phyloP scores from a whole-genome alignment of 345 rosid genomes.

The Eucalyptus rudis region DNA sequence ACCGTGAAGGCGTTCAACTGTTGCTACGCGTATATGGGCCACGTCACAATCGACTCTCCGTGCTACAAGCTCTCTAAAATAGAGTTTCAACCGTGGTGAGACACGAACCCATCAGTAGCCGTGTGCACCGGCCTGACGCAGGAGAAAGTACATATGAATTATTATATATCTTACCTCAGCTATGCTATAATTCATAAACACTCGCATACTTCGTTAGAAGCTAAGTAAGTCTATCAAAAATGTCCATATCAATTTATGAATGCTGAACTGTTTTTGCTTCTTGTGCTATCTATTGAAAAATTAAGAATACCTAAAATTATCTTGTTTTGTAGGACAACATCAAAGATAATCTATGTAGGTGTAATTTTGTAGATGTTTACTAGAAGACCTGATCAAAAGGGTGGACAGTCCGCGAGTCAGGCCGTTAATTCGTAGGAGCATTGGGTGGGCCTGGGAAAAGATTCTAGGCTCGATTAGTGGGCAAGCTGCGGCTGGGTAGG shows the following conservation, averaged over 20 bases:
- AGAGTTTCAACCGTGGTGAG: conserved; percentile 44
- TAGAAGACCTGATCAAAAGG: neutral
- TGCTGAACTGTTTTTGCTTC: neutral
- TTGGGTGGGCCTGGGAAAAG: neutral
- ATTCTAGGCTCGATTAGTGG: neutral
- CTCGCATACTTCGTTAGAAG: neutral
- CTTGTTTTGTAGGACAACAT: neutral
- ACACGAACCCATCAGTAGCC: conserved; percentile 26
- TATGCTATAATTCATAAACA: neutral
- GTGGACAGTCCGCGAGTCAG: neutral
- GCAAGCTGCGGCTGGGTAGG: neutral
- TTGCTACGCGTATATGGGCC: conserved; percentile 35
- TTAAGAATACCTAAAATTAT: neutral
- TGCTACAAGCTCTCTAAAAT: conserved; percentile 27
- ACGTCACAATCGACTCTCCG: conserved; percentile 25
- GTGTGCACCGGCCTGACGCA: neutral
- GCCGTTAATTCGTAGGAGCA: neutral
- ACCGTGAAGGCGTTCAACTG: conserved; percentile 27
- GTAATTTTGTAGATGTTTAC: neutral
- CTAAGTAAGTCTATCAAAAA: neutral
- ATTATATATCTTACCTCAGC: neutral
- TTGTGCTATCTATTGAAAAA: neutral
- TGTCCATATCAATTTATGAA: neutral
- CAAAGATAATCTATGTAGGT: neutral
- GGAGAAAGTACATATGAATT: neutral